Conservation (phyloP, 768 basidiomycete species). For the Auriscalpium microsporum region DNA sequence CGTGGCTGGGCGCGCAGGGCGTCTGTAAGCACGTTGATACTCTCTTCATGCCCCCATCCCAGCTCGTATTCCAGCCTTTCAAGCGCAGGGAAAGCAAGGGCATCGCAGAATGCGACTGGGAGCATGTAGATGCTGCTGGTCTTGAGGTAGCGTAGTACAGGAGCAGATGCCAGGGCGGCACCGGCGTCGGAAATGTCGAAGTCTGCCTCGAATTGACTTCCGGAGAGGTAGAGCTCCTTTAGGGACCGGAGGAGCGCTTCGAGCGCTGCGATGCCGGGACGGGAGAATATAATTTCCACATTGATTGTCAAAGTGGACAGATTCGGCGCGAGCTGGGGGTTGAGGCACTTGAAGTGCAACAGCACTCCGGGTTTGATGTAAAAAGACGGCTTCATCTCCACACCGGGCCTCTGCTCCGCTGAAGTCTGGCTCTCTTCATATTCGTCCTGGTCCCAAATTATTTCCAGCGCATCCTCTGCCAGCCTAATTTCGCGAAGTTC, state of each 20-base stretch:
- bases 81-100: neutral
- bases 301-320: neutral
- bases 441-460: neutral
- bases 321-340: neutral
- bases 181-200: neutral
- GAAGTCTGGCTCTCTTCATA: no score
- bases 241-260: neutral
- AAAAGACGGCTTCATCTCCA: neutral
- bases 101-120: neutral
- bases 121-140: neutral
- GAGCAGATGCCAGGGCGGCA: neutral
- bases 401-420: no score
- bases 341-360: neutral
- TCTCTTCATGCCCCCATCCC: neutral
- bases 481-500: neutral
- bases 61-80: neutral
- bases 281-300: neutral
- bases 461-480: neutral
- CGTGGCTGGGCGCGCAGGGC: neutral
- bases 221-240: neutral
- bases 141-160: neutral
- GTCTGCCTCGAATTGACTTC: neutral
- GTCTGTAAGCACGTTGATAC: neutral
- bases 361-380: neutral
- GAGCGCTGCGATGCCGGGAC: neutral